A percentile compares a stretch with the other conserved stretches of the same genome.
phyloP scores from a whole-genome alignment of 768 basidiomycete genomes.

The Psilocybe cubensis region DNA sequence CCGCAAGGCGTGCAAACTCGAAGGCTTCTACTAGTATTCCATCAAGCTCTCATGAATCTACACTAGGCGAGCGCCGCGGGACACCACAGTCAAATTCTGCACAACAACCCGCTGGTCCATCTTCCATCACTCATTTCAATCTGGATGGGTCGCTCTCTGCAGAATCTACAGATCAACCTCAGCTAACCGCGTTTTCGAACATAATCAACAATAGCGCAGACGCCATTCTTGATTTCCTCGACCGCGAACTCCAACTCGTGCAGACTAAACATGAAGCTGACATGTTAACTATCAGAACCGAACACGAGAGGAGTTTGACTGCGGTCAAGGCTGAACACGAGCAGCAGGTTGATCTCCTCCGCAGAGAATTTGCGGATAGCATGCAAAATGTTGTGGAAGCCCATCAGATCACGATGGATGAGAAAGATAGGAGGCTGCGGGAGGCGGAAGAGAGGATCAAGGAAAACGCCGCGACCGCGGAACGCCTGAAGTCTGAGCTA shows the following conservation, averaged over 20 bases:
- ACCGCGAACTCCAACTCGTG: not conserved
- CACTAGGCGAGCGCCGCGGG: no score
- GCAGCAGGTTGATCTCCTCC: not conserved
- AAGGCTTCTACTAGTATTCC: no score
- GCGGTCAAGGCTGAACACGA: not conserved
- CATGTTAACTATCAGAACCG: not conserved
- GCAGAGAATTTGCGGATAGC: not conserved
- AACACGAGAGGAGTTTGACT: not conserved
- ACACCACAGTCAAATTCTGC: no score
- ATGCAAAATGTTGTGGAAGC: not conserved
- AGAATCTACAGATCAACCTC: not conserved
- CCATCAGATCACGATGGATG: not conserved
- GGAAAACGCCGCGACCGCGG: not conserved
- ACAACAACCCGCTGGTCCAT: no score
- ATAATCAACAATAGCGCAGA: not conserved
- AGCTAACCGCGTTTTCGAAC: not conserved
- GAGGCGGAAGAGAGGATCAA: not conserved
- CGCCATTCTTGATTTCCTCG: not conserved
- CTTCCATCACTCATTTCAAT: no score
- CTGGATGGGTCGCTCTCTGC: not conserved
- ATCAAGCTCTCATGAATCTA: no score
- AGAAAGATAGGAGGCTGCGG: not conserved
- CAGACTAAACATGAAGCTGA: not conserved
- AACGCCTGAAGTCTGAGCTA: not conserved
- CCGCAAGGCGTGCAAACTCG: no score